Conservation (phyloP, 2,329 filamentous ascomycete species). For the Zasmidium citrigriseum region DNA sequence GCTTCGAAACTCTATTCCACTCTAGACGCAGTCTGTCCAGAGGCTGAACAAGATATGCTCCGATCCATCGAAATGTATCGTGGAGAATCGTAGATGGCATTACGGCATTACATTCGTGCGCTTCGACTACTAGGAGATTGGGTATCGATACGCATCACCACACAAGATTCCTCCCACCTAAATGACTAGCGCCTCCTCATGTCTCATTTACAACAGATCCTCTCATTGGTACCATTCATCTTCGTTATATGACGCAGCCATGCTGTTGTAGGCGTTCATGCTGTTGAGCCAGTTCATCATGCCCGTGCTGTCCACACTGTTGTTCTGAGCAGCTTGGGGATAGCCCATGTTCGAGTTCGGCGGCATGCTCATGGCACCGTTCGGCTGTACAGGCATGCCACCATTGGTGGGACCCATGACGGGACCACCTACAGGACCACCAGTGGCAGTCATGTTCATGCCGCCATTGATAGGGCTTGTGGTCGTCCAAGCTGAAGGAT, state of each 20-base stretch:
- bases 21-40: no score
- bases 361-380: background rate
- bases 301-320: constrained; percentile 6
- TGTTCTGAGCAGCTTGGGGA: background rate
- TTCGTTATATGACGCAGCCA: constrained; percentile 39
- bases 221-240: constrained; percentile 45
- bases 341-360: constrained; percentile 2
- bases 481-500: constrained; percentile 19
- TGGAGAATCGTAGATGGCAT: background rate
- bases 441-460: background rate
- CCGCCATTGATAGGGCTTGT: background rate
- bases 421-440: background rate
- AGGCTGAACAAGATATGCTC: no score
- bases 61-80: no score
- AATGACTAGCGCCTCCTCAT: no score
- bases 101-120: background rate
- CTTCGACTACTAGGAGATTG: background rate
- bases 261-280: constrained; percentile 31
- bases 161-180: background rate
- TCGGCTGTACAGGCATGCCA: no score
- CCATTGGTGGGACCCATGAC: no score
- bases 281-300: constrained; percentile 30
- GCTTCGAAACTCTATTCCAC: no score
- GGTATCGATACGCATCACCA: background rate
- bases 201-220: no score